Base-by-base conservation (phyloP, 345 rosid genomes). In the Pugionium cornutum region DNA sequence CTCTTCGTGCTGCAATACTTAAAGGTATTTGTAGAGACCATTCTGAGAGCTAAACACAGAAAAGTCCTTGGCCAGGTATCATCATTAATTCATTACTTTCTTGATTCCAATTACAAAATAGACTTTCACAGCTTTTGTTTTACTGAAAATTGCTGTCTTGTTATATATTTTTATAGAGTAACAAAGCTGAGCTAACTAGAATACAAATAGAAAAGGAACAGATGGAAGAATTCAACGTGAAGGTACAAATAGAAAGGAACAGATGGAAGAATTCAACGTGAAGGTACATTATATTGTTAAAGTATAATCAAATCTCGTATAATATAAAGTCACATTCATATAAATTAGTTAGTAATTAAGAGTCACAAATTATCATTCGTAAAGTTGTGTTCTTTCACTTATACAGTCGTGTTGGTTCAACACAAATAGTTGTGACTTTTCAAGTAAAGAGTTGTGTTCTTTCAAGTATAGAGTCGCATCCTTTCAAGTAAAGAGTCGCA, bases 1-100 rank as follows among this genome's bases (percentile, higher is more conserved):
- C 89, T 65, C 83, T 89, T 7, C 92, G 97, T 34, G 95, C 88
- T 76, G 98, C 91, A 45, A 82, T 80, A 42, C 64, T 92, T 28
- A 92, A 79, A 75, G 77, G 64, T 26, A 35, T 92, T 87, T 69
- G 98, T 95, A 10, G 86, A 70, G 40, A 83, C 89, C 30, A 89
- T 92, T 39, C 48, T 83, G 51, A 87, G 78, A 83, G 91, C 96
- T 6, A 78, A 82, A 58, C 87, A 82, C 61, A 84, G 75, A 85
- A 82, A 86, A 34, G 76, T 80, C 27, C 84, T 80, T 44, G 83
- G 78, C 62, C 76, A 86, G 32, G 98, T 84, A 86, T 60, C 77
- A 84, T 57, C 76, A 42, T 48, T 35, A 43, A 1, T 37, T 4
- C 18, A 18, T 18, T 18, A 18, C 73, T 45, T 9, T 43, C 54